Evolutionary conservation across 345 rosid species (phyloP).

Genomic region (Eucalyptus urophylla): DNA sequence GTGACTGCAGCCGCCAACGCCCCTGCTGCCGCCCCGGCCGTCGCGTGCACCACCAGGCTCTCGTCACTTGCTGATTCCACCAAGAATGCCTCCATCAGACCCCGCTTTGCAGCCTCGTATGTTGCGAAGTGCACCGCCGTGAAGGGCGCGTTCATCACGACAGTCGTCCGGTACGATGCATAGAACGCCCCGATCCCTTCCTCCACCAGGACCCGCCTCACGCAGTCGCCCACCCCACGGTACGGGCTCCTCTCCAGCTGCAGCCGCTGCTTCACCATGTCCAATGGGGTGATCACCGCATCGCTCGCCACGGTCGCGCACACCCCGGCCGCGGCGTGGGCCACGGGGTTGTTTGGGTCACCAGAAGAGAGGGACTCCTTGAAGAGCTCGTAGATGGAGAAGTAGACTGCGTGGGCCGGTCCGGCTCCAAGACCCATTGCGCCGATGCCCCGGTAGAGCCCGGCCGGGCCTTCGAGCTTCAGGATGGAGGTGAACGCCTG

Average conservation of each 20-base stretch:
- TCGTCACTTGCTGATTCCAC: conserved; percentile 45
- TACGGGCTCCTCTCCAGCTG: conserved; percentile 50
- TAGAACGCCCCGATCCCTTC: conserved; percentile 87
- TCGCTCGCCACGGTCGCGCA: conserved; percentile 90
- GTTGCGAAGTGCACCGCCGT: conserved; percentile 88
- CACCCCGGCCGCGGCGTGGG: conserved; percentile 79
- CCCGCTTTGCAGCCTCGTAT: conserved; percentile 79
- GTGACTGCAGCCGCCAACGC: conserved; percentile 76
- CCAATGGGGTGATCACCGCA: conserved; percentile 94
- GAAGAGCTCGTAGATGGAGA: conserved; percentile 73
- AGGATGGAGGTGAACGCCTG: conserved; percentile 58
- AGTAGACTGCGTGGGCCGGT: conserved; percentile 99
- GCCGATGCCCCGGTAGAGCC: conserved; percentile 81
- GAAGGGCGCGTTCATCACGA: conserved; percentile 93
- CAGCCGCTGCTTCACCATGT: conserved; percentile 95
- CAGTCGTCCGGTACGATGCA: conserved; percentile 88
- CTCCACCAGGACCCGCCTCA: conserved; percentile 53
- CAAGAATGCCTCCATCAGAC: conserved; percentile 56
- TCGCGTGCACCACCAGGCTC: conserved; percentile 66
- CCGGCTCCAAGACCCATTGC: conserved; percentile 99
- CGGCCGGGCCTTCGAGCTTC: conserved; percentile 53
- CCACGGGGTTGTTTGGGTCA: conserved; percentile 57
- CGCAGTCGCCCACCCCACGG: conserved; percentile 74
- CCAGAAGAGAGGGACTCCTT: conserved; percentile 58
- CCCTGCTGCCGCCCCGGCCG: conserved; percentile 98